Percentiles rank a stretch among this genome's conserved stretches.
Conservation (phyloP, 1,139 yeast species). For the Saccharomyces hybrid region DNA sequence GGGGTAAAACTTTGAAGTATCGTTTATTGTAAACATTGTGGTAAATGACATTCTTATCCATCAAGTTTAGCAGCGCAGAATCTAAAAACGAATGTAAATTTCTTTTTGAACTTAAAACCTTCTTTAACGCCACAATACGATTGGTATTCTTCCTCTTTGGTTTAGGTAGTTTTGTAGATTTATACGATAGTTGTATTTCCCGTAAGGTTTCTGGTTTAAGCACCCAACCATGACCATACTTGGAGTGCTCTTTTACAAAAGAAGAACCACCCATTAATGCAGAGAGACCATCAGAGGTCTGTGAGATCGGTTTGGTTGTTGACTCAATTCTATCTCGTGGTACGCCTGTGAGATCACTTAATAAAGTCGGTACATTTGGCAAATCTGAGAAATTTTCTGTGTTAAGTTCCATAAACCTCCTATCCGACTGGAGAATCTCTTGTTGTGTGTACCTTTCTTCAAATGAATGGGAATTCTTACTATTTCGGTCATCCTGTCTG, state of each 20-base stretch:
- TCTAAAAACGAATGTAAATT: slow-evolving; percentile 29
- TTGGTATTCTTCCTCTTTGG: slow-evolving; percentile 28
- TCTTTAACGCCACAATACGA: slow-evolving; percentile 27
- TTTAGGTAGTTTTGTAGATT: slow-evolving; percentile 30
- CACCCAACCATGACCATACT: slow-evolving; percentile 11
- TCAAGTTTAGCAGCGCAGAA: slow-evolving; percentile 22
- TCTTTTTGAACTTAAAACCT: slow-evolving; percentile 26
- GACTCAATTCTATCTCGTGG: slow-evolving; percentile 28
- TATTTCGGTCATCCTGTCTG: slow-evolving; percentile 3
- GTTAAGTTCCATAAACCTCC: slow-evolving; percentile 30
- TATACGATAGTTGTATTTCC: slow-evolving; percentile 24
- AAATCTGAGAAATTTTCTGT: slow-evolving; percentile 28
- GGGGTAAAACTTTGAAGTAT: slow-evolving; percentile 29
- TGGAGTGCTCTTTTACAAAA: slow-evolving; percentile 13
- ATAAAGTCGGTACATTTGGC: slow-evolving; percentile 24
- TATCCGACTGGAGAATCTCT: slow-evolving; percentile 28
- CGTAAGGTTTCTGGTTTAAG: slow-evolving; percentile 23
- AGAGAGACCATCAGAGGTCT: slow-evolving; percentile 8
- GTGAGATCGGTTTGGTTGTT: slow-evolving; percentile 11
- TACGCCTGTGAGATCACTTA: slow-evolving; percentile 28
- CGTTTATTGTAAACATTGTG: slow-evolving; percentile 30
- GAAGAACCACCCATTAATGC: slow-evolving; percentile 10
- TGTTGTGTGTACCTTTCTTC: slow-evolving; percentile 24
- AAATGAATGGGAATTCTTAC: slow-evolving; percentile 8
- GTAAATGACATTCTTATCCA: slow-evolving; percentile 26